A percentile compares a stretch with the other conserved stretches of the same genome.
Evolutionary conservation across 306 rosid genomes (phyloP).

Genomic region (Sindora glabra): DNA sequence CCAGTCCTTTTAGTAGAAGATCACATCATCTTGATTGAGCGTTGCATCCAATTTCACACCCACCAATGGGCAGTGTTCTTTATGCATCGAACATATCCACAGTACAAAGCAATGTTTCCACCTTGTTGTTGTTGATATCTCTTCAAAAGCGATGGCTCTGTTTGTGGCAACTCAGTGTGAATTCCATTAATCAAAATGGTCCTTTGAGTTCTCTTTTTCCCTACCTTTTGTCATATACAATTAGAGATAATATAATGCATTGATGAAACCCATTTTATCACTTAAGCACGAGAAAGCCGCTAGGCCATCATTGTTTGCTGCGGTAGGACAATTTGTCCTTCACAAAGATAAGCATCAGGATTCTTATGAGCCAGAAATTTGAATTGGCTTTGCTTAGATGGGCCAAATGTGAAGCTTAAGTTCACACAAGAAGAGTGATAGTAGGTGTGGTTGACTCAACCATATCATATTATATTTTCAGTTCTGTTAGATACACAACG

Average conservation of each 20-base stretch:
- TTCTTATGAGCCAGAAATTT: no score
- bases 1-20: no score
- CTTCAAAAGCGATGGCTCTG: background rate
- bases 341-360: constrained; percentile 2
- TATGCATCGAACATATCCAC: background rate
- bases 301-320: constrained; percentile 15
- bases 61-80: background rate
- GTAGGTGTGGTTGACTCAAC: no score
- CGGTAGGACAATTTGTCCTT: constrained; percentile 25
- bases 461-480: no score
- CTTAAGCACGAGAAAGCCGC: constrained; percentile 15
- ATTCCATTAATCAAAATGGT: background rate
- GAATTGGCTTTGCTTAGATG: no score
- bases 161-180: constrained; percentile 11
- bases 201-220: constrained; percentile 10
- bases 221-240: constrained; percentile 15
- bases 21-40: no score
- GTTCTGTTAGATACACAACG: no score
- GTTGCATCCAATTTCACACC: background rate
- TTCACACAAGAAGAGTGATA: no score
- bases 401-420: no score
- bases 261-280: background rate
- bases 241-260: background rate
- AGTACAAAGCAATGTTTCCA: background rate
- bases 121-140: background rate